Conservation (phyloP, 1,284 basidiomycete genomes). For the Ganoderma multipileum region DNA sequence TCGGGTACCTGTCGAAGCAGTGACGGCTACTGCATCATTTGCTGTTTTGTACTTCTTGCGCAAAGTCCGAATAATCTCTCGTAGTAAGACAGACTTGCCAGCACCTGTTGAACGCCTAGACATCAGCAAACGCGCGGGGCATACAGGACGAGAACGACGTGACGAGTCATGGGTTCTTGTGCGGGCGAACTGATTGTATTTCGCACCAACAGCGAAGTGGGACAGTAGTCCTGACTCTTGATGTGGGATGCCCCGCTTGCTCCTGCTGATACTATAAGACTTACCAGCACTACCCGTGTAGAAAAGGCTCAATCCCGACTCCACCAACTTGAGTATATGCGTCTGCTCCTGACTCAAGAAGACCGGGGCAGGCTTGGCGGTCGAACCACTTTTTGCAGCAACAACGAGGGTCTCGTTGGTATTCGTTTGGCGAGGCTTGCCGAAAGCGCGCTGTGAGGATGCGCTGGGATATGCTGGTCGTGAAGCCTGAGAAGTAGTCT, state of each 20-base stretch:
- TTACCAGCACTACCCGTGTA: slow-evolving; percentile 97
- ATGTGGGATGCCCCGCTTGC: background rate
- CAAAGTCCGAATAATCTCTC: slow-evolving; percentile 81
- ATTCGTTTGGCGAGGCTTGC: slow-evolving; percentile 20
- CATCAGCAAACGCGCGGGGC: slow-evolving; percentile 23
- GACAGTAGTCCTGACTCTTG: background rate
- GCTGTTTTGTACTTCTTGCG: slow-evolving; percentile 52
- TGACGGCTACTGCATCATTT: slow-evolving; percentile 77
- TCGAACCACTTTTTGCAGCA: slow-evolving; percentile 25
- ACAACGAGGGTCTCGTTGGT: slow-evolving; percentile 25
- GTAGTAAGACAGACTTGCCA: slow-evolving; percentile 90
- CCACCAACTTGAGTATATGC: slow-evolving; percentile 80
- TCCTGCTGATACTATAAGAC: slow-evolving; percentile 38
- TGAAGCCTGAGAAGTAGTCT: slow-evolving; percentile 12
- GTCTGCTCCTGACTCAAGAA: slow-evolving; percentile 85
- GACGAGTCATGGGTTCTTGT: background rate
- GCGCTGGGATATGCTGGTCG: slow-evolving; percentile 38
- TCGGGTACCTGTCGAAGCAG: slow-evolving; percentile 81
- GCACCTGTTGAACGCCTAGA: slow-evolving; percentile 63
- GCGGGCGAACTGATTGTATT: background rate
- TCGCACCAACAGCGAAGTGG: background rate
- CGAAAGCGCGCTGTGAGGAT: slow-evolving; percentile 25
- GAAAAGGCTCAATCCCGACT: slow-evolving; percentile 83
- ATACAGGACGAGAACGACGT: background rate
- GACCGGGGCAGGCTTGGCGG: slow-evolving; percentile 50